These are phyloP conservation scores for Picea abies DNA, from an alignment of 83 land plant genomes.

Conservation along the genomic window DNA sequence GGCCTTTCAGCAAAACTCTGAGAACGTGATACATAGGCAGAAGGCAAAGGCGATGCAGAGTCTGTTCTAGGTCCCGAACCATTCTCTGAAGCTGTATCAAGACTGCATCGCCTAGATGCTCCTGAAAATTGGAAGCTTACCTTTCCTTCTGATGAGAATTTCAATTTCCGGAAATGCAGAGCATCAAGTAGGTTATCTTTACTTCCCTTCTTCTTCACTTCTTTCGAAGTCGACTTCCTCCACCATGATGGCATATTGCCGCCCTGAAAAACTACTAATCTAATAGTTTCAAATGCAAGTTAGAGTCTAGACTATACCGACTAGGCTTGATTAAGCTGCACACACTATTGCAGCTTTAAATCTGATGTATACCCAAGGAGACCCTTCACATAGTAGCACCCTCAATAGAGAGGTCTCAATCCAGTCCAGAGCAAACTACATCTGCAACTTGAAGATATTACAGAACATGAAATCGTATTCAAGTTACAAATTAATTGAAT, in stretches of 20 bases:
- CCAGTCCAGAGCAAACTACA: too few relatives aligned
- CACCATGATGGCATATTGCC: slow-evolving; percentile 77
- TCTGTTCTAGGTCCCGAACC: slow-evolving; percentile 41
- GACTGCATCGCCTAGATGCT: slow-evolving; percentile 29
- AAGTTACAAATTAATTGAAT: too few relatives aligned
- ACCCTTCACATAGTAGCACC: too few relatives aligned
- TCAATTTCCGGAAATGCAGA: slow-evolving; percentile 40
- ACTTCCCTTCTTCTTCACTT: slow-evolving; percentile 56
- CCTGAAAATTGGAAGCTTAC: slow-evolving; percentile 23
- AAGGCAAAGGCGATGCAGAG: slow-evolving; percentile 61
- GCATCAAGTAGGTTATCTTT: slow-evolving; percentile 60
- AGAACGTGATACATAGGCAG: slow-evolving; percentile 57
- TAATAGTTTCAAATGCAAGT: too few relatives aligned
- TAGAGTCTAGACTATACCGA: too few relatives aligned
- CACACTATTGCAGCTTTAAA: too few relatives aligned
- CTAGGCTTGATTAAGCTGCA: too few relatives aligned
- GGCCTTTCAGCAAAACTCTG: slow-evolving; percentile 78
- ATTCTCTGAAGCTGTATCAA: slow-evolving; percentile 49
- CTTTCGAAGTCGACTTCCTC: slow-evolving; percentile 75
- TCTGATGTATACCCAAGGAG: too few relatives aligned
- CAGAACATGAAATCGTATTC: too few relatives aligned
- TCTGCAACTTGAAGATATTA: too few relatives aligned
- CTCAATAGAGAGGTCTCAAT: too few relatives aligned
- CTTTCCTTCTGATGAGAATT: slow-evolving; percentile 43
- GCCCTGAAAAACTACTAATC: not conserved